A percentile compares a stretch with the other conserved stretches of the same genome.
Evolutionary conservation across 208 protist species (phyloP).

Genomic region (Leishmania tarentolae): DNA sequence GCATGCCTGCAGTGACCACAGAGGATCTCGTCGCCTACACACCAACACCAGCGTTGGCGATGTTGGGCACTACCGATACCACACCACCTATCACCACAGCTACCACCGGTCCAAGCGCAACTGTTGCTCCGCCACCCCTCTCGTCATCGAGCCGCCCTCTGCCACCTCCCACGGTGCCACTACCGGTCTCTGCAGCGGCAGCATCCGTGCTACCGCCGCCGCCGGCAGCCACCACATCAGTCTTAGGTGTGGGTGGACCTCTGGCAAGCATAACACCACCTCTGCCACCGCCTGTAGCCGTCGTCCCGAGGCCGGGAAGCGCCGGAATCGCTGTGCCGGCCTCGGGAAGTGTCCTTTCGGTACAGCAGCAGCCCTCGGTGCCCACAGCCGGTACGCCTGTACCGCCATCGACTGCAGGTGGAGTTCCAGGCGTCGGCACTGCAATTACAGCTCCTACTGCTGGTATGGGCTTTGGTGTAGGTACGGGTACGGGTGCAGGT

Average conservation of each 20-base stretch:
- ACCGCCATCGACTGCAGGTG: not conserved
- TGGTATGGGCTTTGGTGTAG: not conserved
- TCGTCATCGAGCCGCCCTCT: not conserved
- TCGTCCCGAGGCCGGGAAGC: not conserved
- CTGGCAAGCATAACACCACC: constrained; percentile 2
- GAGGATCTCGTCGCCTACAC: constrained; percentile 20
- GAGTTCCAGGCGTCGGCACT: not conserved
- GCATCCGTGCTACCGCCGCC: constrained; percentile 10
- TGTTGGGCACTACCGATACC: not conserved
- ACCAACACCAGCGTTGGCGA: constrained; percentile 1
- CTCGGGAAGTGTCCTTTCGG: not conserved
- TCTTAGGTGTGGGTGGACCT: constrained; percentile 29
- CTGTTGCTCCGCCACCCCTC: constrained; percentile 2
- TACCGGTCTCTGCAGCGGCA: not conserved
- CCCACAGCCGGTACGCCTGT: not conserved
- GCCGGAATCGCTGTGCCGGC: not conserved
- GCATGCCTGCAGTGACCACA: constrained; percentile 20
- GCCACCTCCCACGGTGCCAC: not conserved
- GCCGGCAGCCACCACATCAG: constrained; percentile 16
- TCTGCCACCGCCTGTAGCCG: not conserved
- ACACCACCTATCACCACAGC: not conserved
- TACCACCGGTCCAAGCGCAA: not conserved
- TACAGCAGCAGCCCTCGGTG: not conserved
- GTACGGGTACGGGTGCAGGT: not conserved
- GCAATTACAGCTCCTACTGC: not conserved